Evolutionary conservation across 345 rosid genomes (phyloP).

Genomic region (Syzygium jambos): DNA sequence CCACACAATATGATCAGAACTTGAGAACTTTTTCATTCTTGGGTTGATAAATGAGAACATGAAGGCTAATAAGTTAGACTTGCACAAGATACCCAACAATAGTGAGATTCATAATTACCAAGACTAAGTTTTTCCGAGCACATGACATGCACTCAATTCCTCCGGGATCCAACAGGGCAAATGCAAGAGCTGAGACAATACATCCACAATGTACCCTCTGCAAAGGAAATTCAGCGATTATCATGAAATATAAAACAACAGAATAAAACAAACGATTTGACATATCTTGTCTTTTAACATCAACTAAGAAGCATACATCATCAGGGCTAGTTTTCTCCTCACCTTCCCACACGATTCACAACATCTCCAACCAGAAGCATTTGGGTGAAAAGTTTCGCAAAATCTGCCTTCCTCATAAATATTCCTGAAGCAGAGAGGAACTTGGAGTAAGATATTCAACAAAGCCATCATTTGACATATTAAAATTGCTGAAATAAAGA

Average conservation of each 20-base stretch:
- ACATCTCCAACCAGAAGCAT: slow-evolving; percentile 81
- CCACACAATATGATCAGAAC: not conserved
- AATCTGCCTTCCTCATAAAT: slow-evolving; percentile 73
- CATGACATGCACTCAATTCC: slow-evolving; percentile 83
- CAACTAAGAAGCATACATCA: slow-evolving; percentile 1
- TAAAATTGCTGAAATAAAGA: not conserved
- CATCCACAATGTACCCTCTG: slow-evolving; percentile 96
- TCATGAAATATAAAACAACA: not conserved
- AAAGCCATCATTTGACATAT: not conserved
- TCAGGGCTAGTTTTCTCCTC: slow-evolving; percentile 11
- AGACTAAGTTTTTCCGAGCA: slow-evolving; percentile 44
- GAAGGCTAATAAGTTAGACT: not conserved
- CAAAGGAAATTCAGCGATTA: slow-evolving; percentile 2
- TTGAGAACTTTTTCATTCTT: not conserved
- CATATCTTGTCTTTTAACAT: not conserved
- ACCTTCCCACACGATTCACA: slow-evolving; percentile 96
- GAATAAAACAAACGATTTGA: not conserved
- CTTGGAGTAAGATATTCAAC: not conserved
- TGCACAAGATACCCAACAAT: not conserved
- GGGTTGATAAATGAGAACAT: not conserved
- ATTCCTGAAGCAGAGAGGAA: slow-evolving; percentile 27
- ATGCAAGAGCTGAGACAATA: slow-evolving; percentile 55
- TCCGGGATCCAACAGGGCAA: slow-evolving; percentile 75
- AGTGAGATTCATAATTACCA: slow-evolving; percentile 29
- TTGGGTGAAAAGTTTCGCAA: slow-evolving; percentile 63